Percentiles rank a stretch among this genome's conserved stretches.
These are phyloP conservation scores for Colletotrichum australisinense DNA, from an alignment of 2,329 filamentous ascomycete genomes.

Conservation along the genomic window DNA sequence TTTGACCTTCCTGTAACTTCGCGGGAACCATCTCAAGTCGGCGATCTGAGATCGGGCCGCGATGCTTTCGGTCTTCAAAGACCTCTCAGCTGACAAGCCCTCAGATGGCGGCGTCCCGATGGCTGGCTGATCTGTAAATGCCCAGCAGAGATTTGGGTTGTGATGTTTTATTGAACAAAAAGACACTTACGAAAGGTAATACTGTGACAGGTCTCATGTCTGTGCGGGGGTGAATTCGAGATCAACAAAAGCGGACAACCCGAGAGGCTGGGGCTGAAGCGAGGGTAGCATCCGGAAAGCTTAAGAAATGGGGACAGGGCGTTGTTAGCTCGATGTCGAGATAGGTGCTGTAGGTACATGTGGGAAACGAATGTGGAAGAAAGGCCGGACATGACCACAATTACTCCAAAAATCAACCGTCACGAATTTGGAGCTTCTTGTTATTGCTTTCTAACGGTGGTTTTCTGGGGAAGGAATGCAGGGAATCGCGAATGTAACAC, in stretches of 20 bases:
- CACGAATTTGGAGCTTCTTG: background rate
- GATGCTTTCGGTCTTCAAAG: background rate
- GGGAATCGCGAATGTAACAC: background rate
- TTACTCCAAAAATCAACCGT: background rate
- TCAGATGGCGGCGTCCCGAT: background rate
- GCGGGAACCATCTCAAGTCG: background rate
- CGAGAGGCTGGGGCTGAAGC: background rate
- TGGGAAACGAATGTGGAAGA: too few relatives aligned
- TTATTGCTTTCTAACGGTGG: background rate
- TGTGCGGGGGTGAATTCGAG: background rate
- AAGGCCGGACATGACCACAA: background rate
- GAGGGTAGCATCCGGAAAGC: background rate
- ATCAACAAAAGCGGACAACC: background rate
- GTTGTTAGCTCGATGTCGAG: background rate
- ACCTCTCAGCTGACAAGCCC: too few relatives aligned
- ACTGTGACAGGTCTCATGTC: background rate
- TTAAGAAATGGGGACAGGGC: background rate
- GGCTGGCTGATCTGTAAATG: background rate
- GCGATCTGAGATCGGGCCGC: background rate
- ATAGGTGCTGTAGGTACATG: background rate
- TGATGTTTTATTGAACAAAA: background rate
- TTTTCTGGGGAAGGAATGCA: background rate
- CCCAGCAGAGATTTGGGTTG: too few relatives aligned
- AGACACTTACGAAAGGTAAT: too few relatives aligned
- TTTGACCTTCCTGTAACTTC: background rate